These are phyloP conservation scores for Trichomonas tenax DNA, from an alignment of 208 protist genomes.

Conservation along the genomic window DNA sequence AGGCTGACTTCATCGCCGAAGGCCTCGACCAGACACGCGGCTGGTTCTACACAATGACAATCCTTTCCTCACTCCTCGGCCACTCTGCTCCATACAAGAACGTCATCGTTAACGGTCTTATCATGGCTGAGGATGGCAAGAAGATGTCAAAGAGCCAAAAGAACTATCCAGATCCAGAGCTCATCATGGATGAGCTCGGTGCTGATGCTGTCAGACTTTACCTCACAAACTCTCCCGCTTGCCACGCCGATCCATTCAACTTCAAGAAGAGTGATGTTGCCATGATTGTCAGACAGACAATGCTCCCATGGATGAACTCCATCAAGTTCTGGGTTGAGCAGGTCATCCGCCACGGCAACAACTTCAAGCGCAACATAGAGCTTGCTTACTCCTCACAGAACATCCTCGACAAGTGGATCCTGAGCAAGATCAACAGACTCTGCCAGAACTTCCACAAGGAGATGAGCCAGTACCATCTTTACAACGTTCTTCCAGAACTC, in stretches of 20 bases:
- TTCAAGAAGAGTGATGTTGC: slow-evolving; percentile 61
- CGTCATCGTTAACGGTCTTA: slow-evolving; percentile 95
- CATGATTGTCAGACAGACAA: slow-evolving; percentile 83
- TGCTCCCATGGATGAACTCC: slow-evolving; percentile 93
- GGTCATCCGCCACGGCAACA: slow-evolving; percentile 53
- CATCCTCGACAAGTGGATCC: slow-evolving; percentile 95
- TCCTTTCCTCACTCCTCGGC: slow-evolving; percentile 91
- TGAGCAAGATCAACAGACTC: slow-evolving; percentile 70
- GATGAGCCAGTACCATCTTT: slow-evolving; percentile 74
- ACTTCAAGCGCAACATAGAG: slow-evolving; percentile 40
- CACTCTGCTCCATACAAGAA: slow-evolving; percentile 92
- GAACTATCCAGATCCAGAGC: slow-evolving; percentile 96
- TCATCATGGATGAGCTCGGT: slow-evolving; percentile 78
- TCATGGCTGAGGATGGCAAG: slow-evolving; percentile 80
- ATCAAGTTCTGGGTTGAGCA: slow-evolving; percentile 87
- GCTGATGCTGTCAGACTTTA: slow-evolving; percentile 64
- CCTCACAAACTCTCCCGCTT: slow-evolving; percentile 97
- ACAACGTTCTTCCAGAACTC: slow-evolving; percentile 91
- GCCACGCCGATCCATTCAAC: slow-evolving; percentile 77
- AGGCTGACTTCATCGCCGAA: slow-evolving; percentile 94
- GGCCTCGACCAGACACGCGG: slow-evolving; percentile 63
- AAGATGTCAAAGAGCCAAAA: slow-evolving; percentile 99
- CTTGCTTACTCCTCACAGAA: slow-evolving; percentile 28
- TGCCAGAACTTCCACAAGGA: slow-evolving; percentile 67
- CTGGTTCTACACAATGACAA: slow-evolving; percentile 99